Evolutionary conservation across 306 rosid species (phyloP), one percentile per base, ranked within the genome.

Genomic region (Sicyos edulis): DNA sequence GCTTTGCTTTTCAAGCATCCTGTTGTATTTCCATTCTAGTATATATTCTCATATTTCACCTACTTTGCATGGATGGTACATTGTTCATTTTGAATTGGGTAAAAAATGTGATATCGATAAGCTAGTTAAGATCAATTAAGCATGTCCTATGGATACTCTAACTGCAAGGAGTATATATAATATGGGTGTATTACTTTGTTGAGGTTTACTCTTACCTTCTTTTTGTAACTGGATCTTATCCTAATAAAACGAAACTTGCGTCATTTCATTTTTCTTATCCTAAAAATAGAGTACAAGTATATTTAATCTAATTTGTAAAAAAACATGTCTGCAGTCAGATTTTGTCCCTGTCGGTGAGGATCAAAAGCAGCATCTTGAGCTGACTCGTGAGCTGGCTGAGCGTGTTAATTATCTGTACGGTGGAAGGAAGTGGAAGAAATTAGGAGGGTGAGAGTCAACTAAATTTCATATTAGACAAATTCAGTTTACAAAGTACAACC

Each of bases 331-430:
- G 84, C 88, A 92, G 98, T 82, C 97, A 60, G 98, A 93, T 81
- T 80, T 84, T 76, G 97, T 90, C 57, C 98, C 98, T 7, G 98
- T 93, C 47, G 98, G 98, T 19, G 98, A 93, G 86, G 98, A 93
- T 82, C 98, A 93, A 83, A 88, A 90, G 83, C 98, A 93, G 85
- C 98, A 93, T 79, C 83, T 93, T 80, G 98, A 93, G 87, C 77
- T 93, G 88, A 87, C 97, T 42, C 95, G 97, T 74, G 89, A 93
- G 82, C 65, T 93, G 73, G 98, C 98, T 67, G 95, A 85, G 68
- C 92, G 98, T 68, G 89, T 90, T 78, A 93, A 93, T 80, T 54
- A 86, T 75, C 88, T 87, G 75, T 93, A 87, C 73, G 98, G 98
- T 50, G 98, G 98, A 84, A 85, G 92, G 83, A 93, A 88, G 75